Evolutionary conservation across 495 filamentous ascomycete species (phyloP).

Genomic region (Podospora anserina): DNA sequence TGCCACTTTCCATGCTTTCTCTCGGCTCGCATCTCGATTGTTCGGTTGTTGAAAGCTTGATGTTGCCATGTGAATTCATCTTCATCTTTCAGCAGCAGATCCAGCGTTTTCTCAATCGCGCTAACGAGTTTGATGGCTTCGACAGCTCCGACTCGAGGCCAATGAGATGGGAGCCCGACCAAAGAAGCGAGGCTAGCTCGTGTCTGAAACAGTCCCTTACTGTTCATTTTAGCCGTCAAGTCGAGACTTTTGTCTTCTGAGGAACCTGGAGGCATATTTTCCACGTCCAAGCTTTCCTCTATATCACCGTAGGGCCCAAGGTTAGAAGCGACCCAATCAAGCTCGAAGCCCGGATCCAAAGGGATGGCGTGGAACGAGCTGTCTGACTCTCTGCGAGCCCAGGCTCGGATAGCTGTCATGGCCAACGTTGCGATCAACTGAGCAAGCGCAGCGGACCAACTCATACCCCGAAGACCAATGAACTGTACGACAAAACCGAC

Average conservation of each 20-base stretch:
- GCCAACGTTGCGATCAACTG: slow-evolving; percentile 45
- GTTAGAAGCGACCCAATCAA: neutral
- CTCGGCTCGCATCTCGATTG: neutral
- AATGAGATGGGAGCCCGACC: neutral
- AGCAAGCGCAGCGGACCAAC: slow-evolving; percentile 47
- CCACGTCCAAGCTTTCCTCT: neutral
- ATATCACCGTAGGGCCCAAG: neutral
- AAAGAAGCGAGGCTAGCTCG: neutral
- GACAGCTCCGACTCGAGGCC: neutral
- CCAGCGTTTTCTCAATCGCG: neutral
- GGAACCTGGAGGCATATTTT: neutral
- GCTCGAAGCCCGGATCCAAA: neutral
- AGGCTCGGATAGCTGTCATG: slow-evolving; percentile 48
- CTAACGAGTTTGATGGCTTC: neutral
- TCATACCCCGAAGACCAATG: slow-evolving; percentile 47
- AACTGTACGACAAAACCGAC: slow-evolving; percentile 53
- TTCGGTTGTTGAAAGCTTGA: neutral
- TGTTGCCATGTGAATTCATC: neutral
- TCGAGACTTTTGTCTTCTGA: too few relatives aligned
- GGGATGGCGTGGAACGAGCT: slow-evolving; percentile 20
- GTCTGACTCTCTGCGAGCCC: slow-evolving; percentile 43
- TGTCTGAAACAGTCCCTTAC: neutral
- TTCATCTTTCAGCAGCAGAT: neutral
- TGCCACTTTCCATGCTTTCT: neutral
- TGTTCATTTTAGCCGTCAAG: neutral